Evolutionary conservation across 805 yeast genomes (phyloP), one percentile per base, ranked within the genome.

Genomic region (Cyberlindnera maritima): DNA sequence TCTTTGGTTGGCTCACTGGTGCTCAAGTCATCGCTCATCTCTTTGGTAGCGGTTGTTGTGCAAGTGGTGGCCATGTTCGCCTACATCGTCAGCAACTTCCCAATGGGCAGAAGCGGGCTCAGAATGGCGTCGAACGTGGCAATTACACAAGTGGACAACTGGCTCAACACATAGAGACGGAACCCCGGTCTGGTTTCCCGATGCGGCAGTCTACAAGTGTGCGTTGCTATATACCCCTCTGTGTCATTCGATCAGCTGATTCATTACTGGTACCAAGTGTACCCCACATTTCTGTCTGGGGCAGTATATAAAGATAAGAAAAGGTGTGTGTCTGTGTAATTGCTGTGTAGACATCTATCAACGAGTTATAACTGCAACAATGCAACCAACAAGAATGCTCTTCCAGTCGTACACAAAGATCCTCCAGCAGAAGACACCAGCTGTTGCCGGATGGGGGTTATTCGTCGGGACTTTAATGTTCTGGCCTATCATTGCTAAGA

Each of bases 81-180:
- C 10, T 55, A 55, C 42, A 53, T 55, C 1, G 39, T 55, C 5
- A 53, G 56, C 34, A 53, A 55, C 42, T 53, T 55, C 49, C 58
- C 58, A 17, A 36, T 48, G 43, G 58, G 58, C 9, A 47, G 53
- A 36, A 42, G 49, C 2, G 57, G 58, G 1, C 26, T 55, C 11
- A 48, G 47, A 33, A 13, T 55, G 21, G 56, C 56, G 8, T 49
- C 55, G 14, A 49, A 47, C 20, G 44, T 45, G 23, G 58, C 58
- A 4, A 32, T 44, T 12, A 41, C 26, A 1, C 58, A 55, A 26
- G 58, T 46, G 19, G 55, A 54, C 23, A 44, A 35, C 38, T 55
- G 58, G 58, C 34, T 55, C 11, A 53, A 36, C 35, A 45, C 55
- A 28, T 28, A 28, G 31, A 5, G 13, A 13, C 31, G 31, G 5